Evolutionary conservation across 208 protist species (phyloP).

Genomic region (Tritrichomonas foetus): DNA sequence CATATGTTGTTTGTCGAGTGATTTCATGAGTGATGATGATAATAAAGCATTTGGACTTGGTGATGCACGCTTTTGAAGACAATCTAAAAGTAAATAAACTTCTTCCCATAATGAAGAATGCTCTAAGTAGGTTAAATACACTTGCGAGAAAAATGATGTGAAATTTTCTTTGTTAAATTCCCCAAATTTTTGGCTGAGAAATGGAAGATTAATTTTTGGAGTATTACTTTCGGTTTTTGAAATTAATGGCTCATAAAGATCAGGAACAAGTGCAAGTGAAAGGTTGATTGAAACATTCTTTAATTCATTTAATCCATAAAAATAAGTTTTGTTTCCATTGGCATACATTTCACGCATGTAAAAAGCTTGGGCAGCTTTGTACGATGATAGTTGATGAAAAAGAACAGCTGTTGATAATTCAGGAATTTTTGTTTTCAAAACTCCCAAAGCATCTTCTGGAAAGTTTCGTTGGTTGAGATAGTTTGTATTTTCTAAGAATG

Average conservation of each 20-base stretch:
- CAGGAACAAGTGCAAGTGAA: background rate
- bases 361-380: background rate
- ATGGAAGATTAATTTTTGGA: background rate
- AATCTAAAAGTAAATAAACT: background rate
- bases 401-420: background rate
- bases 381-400: constrained; percentile 13
- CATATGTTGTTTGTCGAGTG: background rate
- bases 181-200: background rate
- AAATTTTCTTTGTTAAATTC: background rate
- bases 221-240: background rate
- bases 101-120: background rate
- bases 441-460: background rate
- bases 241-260: background rate
- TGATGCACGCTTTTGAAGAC: background rate
- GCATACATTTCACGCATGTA: background rate
- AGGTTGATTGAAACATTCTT: background rate
- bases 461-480: background rate
- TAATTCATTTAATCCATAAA: background rate
- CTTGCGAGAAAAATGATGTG: background rate
- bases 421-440: background rate
- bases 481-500: background rate
- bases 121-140: background rate
- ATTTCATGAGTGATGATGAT: background rate
- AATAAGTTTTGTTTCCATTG: background rate
- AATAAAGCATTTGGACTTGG: background rate